These are phyloP conservation scores for Cyanodermella asteris DNA, from an alignment of 2,329 filamentous ascomycete species.

Conservation along the genomic window DNA sequence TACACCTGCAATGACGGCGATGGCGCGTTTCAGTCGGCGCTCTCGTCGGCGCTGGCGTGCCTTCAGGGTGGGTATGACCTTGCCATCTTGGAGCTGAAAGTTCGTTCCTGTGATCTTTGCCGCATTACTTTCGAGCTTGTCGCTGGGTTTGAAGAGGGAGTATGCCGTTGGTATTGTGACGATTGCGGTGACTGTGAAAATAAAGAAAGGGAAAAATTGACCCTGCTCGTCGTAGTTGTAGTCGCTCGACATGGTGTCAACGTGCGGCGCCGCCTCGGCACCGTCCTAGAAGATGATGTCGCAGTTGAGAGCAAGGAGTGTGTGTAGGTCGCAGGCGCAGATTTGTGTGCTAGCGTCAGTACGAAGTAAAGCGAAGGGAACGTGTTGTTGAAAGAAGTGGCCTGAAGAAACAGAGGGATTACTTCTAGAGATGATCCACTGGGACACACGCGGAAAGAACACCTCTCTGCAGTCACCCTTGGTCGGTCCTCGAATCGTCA, in stretches of 20 bases:
- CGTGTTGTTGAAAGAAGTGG: no score
- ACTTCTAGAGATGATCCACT: neutral
- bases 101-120: conserved; percentile 58
- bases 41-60: conserved; percentile 76
- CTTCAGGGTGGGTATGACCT: conserved; percentile 63
- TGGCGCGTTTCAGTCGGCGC: conserved; percentile 62
- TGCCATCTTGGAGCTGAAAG: conserved; percentile 62
- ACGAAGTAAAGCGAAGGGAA: no score
- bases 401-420: no score
- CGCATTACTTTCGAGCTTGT: conserved; percentile 58
- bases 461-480: conserved; percentile 1
- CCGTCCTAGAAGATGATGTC: neutral
- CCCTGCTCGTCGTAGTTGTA: conserved; percentile 96
- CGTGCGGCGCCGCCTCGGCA: neutral
- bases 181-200: conserved; percentile 71
- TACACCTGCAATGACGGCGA: conserved; percentile 61
- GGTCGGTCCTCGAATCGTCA: neutral
- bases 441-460: neutral
- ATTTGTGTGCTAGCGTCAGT: neutral
- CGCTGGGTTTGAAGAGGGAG: conserved; percentile 59
- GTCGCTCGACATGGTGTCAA: conserved; percentile 61
- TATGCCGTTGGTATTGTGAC: conserved; percentile 83
- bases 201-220: conserved; percentile 98
- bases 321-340: neutral
- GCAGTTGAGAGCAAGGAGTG: neutral